Evolutionary conservation across 108 stramenopile genomes (phyloP).

Genomic region (Seminavis robusta): DNA sequence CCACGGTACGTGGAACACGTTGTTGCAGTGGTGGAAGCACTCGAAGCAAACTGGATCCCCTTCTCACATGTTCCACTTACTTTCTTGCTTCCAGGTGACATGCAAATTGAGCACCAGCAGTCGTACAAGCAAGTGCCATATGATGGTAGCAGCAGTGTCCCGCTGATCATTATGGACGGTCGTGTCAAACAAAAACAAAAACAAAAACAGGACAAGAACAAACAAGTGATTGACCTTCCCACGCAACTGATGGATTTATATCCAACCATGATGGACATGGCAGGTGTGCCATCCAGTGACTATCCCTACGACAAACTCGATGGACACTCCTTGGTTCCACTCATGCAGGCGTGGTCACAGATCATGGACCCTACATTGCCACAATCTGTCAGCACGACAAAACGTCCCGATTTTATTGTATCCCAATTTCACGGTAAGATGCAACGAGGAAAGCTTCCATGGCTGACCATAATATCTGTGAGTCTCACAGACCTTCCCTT

Average conservation of each 20-base stretch:
- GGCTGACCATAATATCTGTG: too few species aligned
- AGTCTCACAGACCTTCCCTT: too few species aligned
- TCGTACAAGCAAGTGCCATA: slow-evolving; percentile 24
- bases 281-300: neutral
- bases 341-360: slow-evolving; percentile 3
- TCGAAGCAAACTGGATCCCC: too few species aligned
- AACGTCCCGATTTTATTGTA: slow-evolving; percentile 2
- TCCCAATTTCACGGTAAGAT: slow-evolving; percentile 21
- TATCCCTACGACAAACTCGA: slow-evolving; percentile 3
- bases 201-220: neutral
- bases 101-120: slow-evolving; percentile 30
- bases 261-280: slow-evolving; percentile 21
- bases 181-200: neutral
- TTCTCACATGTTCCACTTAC: too few species aligned
- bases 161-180: slow-evolving; percentile 21
- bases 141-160: slow-evolving; percentile 18
- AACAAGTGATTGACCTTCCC: neutral
- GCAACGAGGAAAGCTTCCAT: too few species aligned
- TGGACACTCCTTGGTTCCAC: slow-evolving; percentile 13
- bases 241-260: slow-evolving; percentile 18
- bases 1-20: too few species aligned
- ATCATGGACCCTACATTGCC: neutral
- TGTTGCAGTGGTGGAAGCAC: too few species aligned
- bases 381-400: too few species aligned
- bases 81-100: too few species aligned